Conservation (phyloP, 768 basidiomycete genomes). For the Tephrocybe rancida region DNA sequence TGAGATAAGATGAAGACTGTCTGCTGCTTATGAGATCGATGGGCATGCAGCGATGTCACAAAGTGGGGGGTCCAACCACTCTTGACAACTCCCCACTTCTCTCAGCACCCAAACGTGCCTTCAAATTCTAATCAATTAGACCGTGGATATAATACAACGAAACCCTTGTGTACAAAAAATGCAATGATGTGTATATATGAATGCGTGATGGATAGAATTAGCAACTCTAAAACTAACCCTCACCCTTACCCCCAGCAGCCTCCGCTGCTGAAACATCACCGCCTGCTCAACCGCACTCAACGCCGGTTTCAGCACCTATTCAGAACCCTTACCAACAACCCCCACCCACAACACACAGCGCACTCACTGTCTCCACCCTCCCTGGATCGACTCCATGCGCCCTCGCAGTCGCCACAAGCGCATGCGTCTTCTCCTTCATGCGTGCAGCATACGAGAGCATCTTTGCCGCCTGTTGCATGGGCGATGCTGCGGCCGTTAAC, state of each 20-base stretch:
- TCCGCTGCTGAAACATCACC: constrained; percentile 56
- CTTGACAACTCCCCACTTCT: no score
- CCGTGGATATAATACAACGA: not conserved
- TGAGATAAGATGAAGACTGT: no score
- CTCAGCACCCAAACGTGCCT: no score
- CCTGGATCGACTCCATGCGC: constrained; percentile 61
- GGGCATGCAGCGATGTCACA: no score
- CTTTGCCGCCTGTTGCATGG: constrained; percentile 80
- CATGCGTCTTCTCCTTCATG: constrained; percentile 81
- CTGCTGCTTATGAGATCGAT: no score
- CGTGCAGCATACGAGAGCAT: constrained; percentile 84
- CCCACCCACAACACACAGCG: not conserved
- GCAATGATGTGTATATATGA: constrained; percentile 14
- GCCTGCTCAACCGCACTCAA: constrained; percentile 76
- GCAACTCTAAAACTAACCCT: constrained; percentile 15
- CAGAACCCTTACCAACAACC: not conserved
- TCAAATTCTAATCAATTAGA: not conserved
- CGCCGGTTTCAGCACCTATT: constrained; percentile 81
- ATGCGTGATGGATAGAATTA: constrained; percentile 17
- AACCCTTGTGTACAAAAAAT: not conserved
- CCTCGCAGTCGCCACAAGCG: constrained; percentile 67
- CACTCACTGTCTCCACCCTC: constrained; percentile 66
- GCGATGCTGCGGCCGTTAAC: constrained; percentile 52
- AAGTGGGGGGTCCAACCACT: no score
- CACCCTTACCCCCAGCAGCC: constrained; percentile 25